Evolutionary conservation across 805 yeast genomes (phyloP).

Genomic region (Cyberlindnera xishuangbannaensis): DNA sequence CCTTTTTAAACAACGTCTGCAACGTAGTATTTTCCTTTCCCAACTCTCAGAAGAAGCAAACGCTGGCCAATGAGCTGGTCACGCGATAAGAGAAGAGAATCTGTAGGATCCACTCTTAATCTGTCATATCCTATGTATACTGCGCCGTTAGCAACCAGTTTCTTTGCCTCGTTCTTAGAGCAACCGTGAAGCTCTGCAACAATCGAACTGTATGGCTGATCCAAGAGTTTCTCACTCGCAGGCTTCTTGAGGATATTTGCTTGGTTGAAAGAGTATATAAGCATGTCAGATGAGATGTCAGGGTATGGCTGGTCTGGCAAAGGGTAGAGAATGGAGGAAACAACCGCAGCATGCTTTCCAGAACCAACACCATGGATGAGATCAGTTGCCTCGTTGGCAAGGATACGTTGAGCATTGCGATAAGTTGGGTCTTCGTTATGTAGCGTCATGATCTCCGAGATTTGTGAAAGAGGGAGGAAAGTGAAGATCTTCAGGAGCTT

Average conservation of each 20-base stretch:
- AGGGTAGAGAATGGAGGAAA: slow-evolving; percentile 66
- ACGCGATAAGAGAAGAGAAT: slow-evolving; percentile 40
- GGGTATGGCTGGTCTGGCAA: slow-evolving; percentile 43
- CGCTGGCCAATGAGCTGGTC: slow-evolving; percentile 52
- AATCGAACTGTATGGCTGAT: slow-evolving; percentile 43
- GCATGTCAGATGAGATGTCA: slow-evolving; percentile 41
- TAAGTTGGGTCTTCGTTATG: slow-evolving; percentile 58
- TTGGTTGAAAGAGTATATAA: slow-evolving; percentile 48
- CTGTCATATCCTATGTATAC: slow-evolving; percentile 64
- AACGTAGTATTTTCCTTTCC: slow-evolving; percentile 63
- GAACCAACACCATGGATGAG: slow-evolving; percentile 79
- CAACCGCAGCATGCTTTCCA: slow-evolving; percentile 60
- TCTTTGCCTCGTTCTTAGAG: slow-evolving; percentile 52
- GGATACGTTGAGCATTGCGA: slow-evolving; percentile 65
- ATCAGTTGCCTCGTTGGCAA: slow-evolving; percentile 84
- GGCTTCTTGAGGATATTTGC: slow-evolving; percentile 49
- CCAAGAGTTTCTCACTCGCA: slow-evolving; percentile 30
- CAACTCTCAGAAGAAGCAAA: slow-evolving; percentile 63
- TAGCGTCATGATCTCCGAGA: slow-evolving; percentile 43
- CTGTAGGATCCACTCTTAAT: slow-evolving; percentile 46
- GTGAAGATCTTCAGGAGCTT: slow-evolving; percentile 74
- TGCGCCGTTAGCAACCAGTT: slow-evolving; percentile 64
- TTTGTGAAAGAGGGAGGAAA: slow-evolving; percentile 57
- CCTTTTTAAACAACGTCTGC: slow-evolving; percentile 33
- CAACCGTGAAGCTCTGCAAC: slow-evolving; percentile 43